phyloP scores from a whole-genome alignment of 2,329 filamentous ascomycete genomes.

The Cytospora mali region DNA sequence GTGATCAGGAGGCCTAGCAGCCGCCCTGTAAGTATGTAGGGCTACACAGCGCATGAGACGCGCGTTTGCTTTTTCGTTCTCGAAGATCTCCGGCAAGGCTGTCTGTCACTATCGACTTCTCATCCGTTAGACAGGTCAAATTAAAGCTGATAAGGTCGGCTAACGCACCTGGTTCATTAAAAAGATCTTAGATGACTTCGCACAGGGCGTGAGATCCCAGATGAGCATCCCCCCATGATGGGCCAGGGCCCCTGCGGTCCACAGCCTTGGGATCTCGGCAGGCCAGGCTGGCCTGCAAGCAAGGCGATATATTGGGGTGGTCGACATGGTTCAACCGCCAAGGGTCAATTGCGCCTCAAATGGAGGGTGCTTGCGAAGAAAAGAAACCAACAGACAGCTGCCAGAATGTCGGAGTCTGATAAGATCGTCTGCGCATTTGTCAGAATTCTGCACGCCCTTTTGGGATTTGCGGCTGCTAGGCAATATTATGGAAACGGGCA shows the following conservation, averaged over 20 bases:
- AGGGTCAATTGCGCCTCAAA: not conserved
- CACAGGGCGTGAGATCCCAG: constrained; percentile 1
- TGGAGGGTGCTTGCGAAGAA: constrained; percentile 20
- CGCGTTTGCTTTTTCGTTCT: constrained; percentile 14
- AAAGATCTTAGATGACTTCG: not conserved
- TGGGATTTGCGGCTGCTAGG: constrained; percentile 3
- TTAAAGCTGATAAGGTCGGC: constrained; percentile 5
- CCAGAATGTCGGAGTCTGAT: not conserved
- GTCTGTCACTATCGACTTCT: constrained; percentile 7
- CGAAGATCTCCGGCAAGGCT: constrained; percentile 11
- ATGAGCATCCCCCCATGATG: constrained; percentile 1
- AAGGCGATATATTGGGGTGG: not conserved
- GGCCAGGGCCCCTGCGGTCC: not conserved
- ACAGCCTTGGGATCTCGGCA: not conserved
- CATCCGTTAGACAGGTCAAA: not conserved
- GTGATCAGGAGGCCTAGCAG: not conserved
- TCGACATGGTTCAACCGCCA: not conserved
- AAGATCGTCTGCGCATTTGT: constrained; percentile 5
- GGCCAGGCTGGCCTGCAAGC: no score
- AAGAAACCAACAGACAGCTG: no score
- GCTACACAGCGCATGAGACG: constrained; percentile 4
- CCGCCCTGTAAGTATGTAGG: constrained; percentile 6
- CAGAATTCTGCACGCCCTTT: constrained; percentile 11
- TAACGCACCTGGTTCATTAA: constrained; percentile 2
- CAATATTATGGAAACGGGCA: constrained; percentile 3